Evolutionary conservation across 1,139 yeast species (phyloP), one percentile per base, ranked within the genome.

Genomic region (Candida sp.): DNA sequence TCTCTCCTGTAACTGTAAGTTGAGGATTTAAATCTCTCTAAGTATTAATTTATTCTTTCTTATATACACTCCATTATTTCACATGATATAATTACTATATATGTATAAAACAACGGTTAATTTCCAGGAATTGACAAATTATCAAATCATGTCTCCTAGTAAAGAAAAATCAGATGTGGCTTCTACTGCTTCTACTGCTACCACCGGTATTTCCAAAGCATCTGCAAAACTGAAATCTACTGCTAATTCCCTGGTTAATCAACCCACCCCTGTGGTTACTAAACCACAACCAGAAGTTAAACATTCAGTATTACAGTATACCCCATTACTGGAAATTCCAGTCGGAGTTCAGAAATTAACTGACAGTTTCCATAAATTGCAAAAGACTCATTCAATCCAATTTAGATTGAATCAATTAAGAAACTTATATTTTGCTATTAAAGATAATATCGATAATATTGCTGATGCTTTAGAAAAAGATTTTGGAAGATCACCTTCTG

Each of bases 361-460:
- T 2, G 50, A 57, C 4, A 62, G 77, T 1, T 87, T 78, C 64
- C 70, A 65, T 47, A 59, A 62, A 30, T 49, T 66, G 3, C 77
- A 79, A 47, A 79, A 77, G 54, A 68, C 84, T 5, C 76, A 73
- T 44, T 73, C 82, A 30, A 51, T 87, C 38, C 81, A 80, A 49
- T 76, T 57, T 56, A 72, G 96, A 38, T 68, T 81, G 49, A 70
- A 79, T 49, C 86, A 81, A 56, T 74, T 90, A 53, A 77, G 93
- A 50, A 81, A 82, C 56, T 58, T 90, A 29, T 87, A 82, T 64
- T 84, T 74, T 57, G 84, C 81, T 3, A 45, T 90, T 32, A 68
- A 73, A 46, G 93, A 87, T 58, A 77, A 86, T 53, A 70, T 67
- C 42, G 81, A 79, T 4, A 66, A 62, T 11, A 55, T 91, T 35